phyloP scores from a whole-genome alignment of 108 stramenopile genomes.

The Aurantiochytrium sp. region DNA sequence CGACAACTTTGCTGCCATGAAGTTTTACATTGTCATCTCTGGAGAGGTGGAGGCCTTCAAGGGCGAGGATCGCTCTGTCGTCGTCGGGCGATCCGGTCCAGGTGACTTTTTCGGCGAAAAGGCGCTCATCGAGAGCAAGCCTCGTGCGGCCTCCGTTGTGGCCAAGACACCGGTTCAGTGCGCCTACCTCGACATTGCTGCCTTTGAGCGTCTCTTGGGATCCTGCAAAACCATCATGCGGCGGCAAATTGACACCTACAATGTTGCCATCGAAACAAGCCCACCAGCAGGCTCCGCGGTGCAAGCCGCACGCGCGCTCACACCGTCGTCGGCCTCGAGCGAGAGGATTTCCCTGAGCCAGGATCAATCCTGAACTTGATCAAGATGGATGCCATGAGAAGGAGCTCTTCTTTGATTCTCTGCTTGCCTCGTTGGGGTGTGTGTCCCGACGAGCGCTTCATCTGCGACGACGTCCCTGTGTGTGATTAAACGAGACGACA shows the following conservation, averaged over 20 bases:
- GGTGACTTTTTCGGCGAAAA: constrained; percentile 2
- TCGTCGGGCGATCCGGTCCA: neutral
- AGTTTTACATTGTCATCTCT: neutral
- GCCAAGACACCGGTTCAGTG: neutral
- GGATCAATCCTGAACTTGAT: too few relatives aligned
- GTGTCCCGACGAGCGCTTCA: too few relatives aligned
- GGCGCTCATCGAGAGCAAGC: neutral
- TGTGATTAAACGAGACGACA: too few relatives aligned
- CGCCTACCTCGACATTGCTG: neutral
- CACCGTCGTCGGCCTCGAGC: neutral
- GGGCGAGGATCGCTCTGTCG: neutral
- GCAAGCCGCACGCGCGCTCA: neutral
- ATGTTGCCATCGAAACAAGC: neutral
- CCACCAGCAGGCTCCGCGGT: neutral
- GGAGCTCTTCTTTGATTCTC: too few relatives aligned
- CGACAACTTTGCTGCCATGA: neutral
- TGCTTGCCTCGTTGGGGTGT: too few relatives aligned
- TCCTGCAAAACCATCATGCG: neutral
- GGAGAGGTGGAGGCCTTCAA: neutral
- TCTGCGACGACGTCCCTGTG: too few relatives aligned
- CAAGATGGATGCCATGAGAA: too few relatives aligned
- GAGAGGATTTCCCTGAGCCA: too few relatives aligned
- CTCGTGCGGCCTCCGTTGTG: neutral
- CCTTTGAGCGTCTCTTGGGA: neutral
- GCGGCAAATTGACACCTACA: neutral